Evolutionary conservation across 768 basidiomycete species (phyloP), one percentile per base, ranked within the genome.

Genomic region (Boletus rubescentipes): DNA sequence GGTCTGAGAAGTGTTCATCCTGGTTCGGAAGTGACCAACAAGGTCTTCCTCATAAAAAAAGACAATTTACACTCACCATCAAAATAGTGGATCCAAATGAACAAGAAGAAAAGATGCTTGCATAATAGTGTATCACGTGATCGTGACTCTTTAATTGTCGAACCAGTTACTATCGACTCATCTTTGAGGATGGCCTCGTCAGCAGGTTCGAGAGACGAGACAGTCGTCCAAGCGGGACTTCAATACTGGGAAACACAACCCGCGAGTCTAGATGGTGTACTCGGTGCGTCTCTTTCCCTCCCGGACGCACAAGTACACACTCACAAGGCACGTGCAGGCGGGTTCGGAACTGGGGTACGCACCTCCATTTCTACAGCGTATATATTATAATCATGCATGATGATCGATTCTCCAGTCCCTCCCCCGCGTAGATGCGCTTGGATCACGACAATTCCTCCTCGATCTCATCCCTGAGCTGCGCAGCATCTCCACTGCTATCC

Each of bases 381-480:
- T 40, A 55, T n/a, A n/a, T n/a, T n/a, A 31, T 40, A 54, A 40
- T 29, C 32, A 54, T 38, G 3, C 31, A 39, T 32, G 6, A 34
- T 26, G 30, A 44, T 43, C 41, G 4, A 42, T 16, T 4, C 5
- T 29, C 48, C 54, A 94, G 89, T 83, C 93, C 39, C 82, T 98
- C 18, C 95, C 96, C 0, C 84, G 93, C 35, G 76, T 98, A 61
- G 96, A 99, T 70, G 81, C 93, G 6, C 81, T 97, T 15, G 89
- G 91, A 37, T 96, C 94, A 2, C 85, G 96, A n/a, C n/a, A n/a
- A n/a, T n/a, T n/a, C n/a, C n/a, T n/a, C n/a, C n/a, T 34, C 85
- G 91, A 34, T 89, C 98, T n/a, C n/a, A n/a, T n/a, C 68, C 79
- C 96, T n/a, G n/a, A n/a, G n/a, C 54, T 80, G 96, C 32, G 79